Evolutionary conservation across 129 eudicot genomes (phyloP), one percentile per base, ranked within the genome.

Genomic region (Flaveria robusta): DNA sequence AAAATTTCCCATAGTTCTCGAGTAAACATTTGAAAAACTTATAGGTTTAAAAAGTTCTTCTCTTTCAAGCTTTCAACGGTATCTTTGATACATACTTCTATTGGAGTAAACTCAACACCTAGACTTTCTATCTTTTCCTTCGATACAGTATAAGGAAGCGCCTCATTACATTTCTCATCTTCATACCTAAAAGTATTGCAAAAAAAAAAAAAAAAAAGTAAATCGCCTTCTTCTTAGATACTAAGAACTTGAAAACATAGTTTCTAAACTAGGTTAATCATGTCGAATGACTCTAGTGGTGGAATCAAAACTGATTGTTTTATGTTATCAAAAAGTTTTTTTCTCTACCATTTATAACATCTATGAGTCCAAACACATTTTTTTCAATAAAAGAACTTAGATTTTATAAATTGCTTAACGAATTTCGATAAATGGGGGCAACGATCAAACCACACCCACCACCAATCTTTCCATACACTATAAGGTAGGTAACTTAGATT

Each of bases 61-160:
- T 82, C 86, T 64, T 65, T 82, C 43, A 85, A 23, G 79, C 65
- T 79, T 66, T 85, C 86, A 50, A 85, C 71, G 5, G 84, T 85
- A 59, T 85, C 86, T 70, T 79, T 85, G 52, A 85, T 60, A 72
- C 56, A 71, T 9, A 82, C 80, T 67, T 82, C 81, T 10, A 85
- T 8, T 12, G 82, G 82, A 67, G 76, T 85, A 67, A 74, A 82
- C 43, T 85, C 24, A 8, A 85, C 63, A 12, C 89, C 89, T 72
- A 85, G 51, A 31, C 77, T 56, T 71, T 75, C 67, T 10, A 77
- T 82, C 66, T 47, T 82, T 34, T 67, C 76, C 55, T 58, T 75
- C 5, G 89, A 85, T 43, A 85, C 76, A 31, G 47, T 16, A 42
- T 60, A 82, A n/a, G 62, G 55, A 10, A 24, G 1, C 5, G 64